Conservation (phyloP, 306 rosid species). For the Elaeagnus macrophylla region DNA sequence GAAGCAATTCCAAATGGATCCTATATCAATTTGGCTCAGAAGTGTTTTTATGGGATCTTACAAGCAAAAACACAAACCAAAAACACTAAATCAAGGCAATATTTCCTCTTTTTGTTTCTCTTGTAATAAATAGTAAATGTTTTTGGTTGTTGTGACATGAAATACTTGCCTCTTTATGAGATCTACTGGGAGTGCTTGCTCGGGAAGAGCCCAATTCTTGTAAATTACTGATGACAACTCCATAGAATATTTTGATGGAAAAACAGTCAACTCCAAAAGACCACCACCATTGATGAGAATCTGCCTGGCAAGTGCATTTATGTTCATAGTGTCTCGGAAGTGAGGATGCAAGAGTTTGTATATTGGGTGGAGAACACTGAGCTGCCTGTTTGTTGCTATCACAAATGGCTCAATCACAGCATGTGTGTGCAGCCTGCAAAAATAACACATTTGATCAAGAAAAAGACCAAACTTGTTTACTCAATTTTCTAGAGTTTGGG, state of each 20-base stretch:
- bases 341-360: slow-evolving; percentile 43
- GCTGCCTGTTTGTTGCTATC: slow-evolving; percentile 42
- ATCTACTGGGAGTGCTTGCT: slow-evolving; percentile 41
- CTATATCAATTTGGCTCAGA: too few species aligned
- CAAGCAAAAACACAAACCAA: too few species aligned
- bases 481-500: too few species aligned
- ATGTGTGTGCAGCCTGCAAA: slow-evolving; percentile 62
- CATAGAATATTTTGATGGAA: slow-evolving; percentile 36
- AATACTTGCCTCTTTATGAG: slow-evolving; percentile 35
- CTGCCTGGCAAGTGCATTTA: slow-evolving; percentile 42
- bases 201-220: slow-evolving; percentile 38
- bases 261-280: slow-evolving; percentile 34
- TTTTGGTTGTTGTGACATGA: not conserved
- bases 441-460: too few species aligned
- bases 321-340: slow-evolving; percentile 49
- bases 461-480: too few species aligned
- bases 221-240: slow-evolving; percentile 36
- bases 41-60: too few species aligned
- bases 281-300: slow-evolving; percentile 41
- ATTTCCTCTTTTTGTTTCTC: not conserved
- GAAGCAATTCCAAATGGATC: too few species aligned
- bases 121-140: not conserved
- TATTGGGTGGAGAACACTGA: slow-evolving; percentile 41
- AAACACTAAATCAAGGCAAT: too few species aligned
- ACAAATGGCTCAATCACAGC: slow-evolving; percentile 70